These are phyloP conservation scores for Eremomyces bilateralis DNA, from an alignment of 495 filamentous ascomycete species.

Conservation along the genomic window DNA sequence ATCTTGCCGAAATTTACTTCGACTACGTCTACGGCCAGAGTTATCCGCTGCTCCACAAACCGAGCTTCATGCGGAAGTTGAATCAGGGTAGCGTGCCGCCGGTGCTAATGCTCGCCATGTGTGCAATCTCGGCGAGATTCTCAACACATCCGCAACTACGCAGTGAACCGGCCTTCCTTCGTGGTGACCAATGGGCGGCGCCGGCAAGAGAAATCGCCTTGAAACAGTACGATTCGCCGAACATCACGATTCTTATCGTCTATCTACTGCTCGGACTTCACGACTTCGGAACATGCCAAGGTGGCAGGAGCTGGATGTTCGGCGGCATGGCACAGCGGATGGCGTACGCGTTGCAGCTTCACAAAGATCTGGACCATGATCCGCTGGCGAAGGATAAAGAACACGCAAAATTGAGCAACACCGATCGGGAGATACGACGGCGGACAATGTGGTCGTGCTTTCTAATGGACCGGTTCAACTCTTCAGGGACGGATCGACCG, in stretches of 20 bases:
- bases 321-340: slow-evolving; percentile 88
- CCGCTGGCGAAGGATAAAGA: slow-evolving; percentile 41
- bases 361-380: slow-evolving; percentile 64
- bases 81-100: slow-evolving; percentile 49
- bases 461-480: slow-evolving; percentile 92
- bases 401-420: slow-evolving; percentile 54
- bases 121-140: slow-evolving; percentile 81
- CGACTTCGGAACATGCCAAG: slow-evolving; percentile 92
- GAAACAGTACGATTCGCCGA: slow-evolving; percentile 77
- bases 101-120: slow-evolving; percentile 75
- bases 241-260: slow-evolving; percentile 83
- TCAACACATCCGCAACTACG: slow-evolving; percentile 82
- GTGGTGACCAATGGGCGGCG: slow-evolving; percentile 75
- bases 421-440: slow-evolving; percentile 77
- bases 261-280: slow-evolving; percentile 76
- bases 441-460: slow-evolving; percentile 97
- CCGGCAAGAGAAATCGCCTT: slow-evolving; percentile 67
- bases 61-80: slow-evolving; percentile 71
- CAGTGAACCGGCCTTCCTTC: slow-evolving; percentile 65
- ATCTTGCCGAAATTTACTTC: slow-evolving; percentile 87
- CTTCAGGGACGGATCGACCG: slow-evolving; percentile 82
- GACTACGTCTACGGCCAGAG: slow-evolving; percentile 91
- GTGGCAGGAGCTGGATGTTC: slow-evolving; percentile 85
- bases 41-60: slow-evolving; percentile 90
- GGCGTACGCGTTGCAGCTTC: slow-evolving; percentile 88